phyloP scores from a whole-genome alignment of 2,329 filamentous ascomycete species.

The Talaromyces atroroseus region DNA sequence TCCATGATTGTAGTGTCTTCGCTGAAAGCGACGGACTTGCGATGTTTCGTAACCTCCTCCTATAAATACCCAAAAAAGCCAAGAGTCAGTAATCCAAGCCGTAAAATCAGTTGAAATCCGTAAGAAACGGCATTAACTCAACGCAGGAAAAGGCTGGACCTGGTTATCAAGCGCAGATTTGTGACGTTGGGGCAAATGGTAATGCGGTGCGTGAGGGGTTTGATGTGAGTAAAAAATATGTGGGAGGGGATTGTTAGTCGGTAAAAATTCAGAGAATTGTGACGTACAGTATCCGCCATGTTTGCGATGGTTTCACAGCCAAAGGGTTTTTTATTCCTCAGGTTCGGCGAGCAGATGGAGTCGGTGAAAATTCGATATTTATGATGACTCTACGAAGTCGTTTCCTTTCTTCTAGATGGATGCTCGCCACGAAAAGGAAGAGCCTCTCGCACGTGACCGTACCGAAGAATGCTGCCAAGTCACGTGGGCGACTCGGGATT shows the following conservation, averaged over 20 bases:
- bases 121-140: not conserved
- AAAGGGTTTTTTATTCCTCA: not conserved
- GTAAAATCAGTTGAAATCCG: constrained; percentile 3
- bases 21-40: constrained; percentile 92
- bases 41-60: constrained; percentile 57
- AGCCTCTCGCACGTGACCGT: constrained; percentile 3
- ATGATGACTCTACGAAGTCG: not conserved
- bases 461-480: not conserved
- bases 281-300: constrained; percentile 42
- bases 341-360: not conserved
- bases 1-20: constrained; percentile 84
- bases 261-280: constrained; percentile 30
- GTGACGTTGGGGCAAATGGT: not conserved
- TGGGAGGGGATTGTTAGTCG: constrained; percentile 30
- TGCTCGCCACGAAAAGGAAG: constrained; percentile 8
- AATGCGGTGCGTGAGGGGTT: constrained; percentile 12
- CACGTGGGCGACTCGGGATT: constrained; percentile 5
- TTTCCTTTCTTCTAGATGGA: not conserved
- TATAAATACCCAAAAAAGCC: constrained; percentile 22
- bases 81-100: constrained; percentile 23
- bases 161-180: not conserved
- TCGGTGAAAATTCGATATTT: not conserved
- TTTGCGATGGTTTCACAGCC: not conserved
- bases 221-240: constrained; percentile 25
- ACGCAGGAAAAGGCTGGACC: not conserved